phyloP scores from a whole-genome alignment of 352 stramenopile species.

The Salisapilia sapeloensis region DNA sequence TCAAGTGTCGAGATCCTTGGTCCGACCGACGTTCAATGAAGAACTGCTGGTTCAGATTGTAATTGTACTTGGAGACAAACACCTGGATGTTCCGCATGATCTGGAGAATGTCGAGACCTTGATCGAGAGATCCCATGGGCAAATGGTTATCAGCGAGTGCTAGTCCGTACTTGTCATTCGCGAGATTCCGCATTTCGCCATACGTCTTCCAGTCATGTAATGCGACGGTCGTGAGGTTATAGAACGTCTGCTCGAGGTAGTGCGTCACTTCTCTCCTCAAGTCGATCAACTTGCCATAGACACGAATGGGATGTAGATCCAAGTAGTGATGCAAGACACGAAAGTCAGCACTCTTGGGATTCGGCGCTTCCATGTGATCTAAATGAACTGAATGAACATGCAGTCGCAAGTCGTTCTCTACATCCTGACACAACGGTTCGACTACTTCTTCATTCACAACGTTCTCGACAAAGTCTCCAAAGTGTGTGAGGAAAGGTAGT shows the following conservation, averaged over 20 bases:
- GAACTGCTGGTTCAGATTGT: conserved; percentile 92
- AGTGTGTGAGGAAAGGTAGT: conserved; percentile 42
- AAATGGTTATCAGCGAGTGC: conserved; percentile 83
- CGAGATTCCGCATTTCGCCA: conserved; percentile 86
- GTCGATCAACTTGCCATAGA: conserved; percentile 81
- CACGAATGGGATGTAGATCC: conserved; percentile 66
- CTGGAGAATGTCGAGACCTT: conserved; percentile 87
- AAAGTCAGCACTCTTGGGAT: conserved; percentile 69
- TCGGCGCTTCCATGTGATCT: conserved; percentile 72
- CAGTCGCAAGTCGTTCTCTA: conserved; percentile 88
- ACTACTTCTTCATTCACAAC: conserved; percentile 81
- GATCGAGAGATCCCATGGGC: conserved; percentile 85
- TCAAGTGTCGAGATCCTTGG: conserved; percentile 83
- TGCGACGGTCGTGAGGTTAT: conserved; percentile 88
- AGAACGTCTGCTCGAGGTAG: conserved; percentile 91
- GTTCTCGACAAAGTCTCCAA: conserved; percentile 61
- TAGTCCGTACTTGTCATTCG: conserved; percentile 87
- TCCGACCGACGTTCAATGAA: conserved; percentile 87
- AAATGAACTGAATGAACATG: conserved; percentile 80
- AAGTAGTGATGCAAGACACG: conserved; percentile 79
- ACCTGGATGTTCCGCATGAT: conserved; percentile 94
- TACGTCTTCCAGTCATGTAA: conserved; percentile 94
- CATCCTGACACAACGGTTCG: conserved; percentile 78
- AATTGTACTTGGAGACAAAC: conserved; percentile 85
- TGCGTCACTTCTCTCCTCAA: conserved; percentile 76